Conservation (phyloP, 768 basidiomycete genomes). For the Artomyces pyxidatus region DNA sequence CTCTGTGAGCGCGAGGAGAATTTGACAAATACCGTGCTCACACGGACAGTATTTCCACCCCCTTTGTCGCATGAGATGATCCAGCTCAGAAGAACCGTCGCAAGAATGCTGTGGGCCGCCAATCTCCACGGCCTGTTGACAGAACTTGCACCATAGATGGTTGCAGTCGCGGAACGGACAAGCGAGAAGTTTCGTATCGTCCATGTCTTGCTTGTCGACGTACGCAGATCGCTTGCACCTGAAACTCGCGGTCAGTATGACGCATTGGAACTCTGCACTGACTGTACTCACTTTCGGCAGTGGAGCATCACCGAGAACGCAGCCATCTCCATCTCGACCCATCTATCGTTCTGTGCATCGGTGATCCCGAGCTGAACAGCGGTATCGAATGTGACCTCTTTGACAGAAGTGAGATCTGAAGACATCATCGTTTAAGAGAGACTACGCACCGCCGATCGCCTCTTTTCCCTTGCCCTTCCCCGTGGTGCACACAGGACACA, state of each 20-base stretch:
- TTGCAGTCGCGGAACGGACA: slow-evolving; percentile 44
- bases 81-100: slow-evolving; percentile 48
- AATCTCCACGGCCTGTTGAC: slow-evolving; percentile 33
- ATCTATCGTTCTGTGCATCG: slow-evolving; percentile 31
- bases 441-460: slow-evolving; percentile 28
- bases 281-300: slow-evolving; percentile 39
- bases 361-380: slow-evolving; percentile 36
- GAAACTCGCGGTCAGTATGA: too few species aligned
- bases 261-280: background rate
- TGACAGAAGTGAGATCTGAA: too few species aligned
- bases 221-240: slow-evolving; percentile 44
- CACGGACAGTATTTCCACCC: slow-evolving; percentile 66
- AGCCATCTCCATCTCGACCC: slow-evolving; percentile 40
- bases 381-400: too few species aligned
- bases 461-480: slow-evolving; percentile 14
- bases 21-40: slow-evolving; percentile 16
- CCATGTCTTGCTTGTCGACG: slow-evolving; percentile 43
- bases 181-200: slow-evolving; percentile 29
- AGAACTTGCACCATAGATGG: slow-evolving; percentile 54
- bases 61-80: slow-evolving; percentile 39
- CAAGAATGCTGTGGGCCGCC: slow-evolving; percentile 44
- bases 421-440: too few species aligned
- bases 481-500: slow-evolving; percentile 49
- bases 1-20: background rate
- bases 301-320: slow-evolving; percentile 35